phyloP scores from a whole-genome alignment of 371 early-diverging fungal genomes.

The Mucor irregularis region DNA sequence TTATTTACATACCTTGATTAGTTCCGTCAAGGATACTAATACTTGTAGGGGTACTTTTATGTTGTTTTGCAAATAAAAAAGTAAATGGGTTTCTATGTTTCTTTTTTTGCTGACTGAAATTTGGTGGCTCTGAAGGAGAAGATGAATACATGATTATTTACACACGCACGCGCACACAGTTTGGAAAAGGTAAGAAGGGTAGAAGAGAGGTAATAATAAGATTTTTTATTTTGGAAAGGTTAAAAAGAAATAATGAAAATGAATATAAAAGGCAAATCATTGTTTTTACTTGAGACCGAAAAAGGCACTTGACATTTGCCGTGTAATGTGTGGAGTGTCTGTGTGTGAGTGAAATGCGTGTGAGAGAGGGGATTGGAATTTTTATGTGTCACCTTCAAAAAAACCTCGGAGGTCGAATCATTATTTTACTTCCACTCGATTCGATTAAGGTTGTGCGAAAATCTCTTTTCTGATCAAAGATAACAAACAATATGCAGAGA shows the following conservation, averaged over 20 bases:
- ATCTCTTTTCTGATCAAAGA: too few relatives aligned
- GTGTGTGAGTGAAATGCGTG: too few relatives aligned
- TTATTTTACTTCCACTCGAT: too few relatives aligned
- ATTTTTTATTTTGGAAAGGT: background rate
- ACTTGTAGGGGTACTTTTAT: conserved; percentile 9
- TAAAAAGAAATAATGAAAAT: background rate
- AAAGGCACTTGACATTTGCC: background rate
- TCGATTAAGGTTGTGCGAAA: too few relatives aligned
- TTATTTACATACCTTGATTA: background rate
- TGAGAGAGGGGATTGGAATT: too few relatives aligned
- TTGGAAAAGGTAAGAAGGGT: background rate
- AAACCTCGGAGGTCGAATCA: too few relatives aligned
- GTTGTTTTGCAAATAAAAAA: conserved; percentile 17
- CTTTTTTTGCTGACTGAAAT: conserved; percentile 14
- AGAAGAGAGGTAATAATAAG: background rate
- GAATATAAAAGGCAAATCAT: conserved; percentile 19
- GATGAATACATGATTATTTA: conserved; percentile 2
- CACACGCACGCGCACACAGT: background rate
- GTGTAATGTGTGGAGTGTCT: too few relatives aligned
- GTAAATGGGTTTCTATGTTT: conserved; percentile 23
- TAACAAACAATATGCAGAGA: too few relatives aligned
- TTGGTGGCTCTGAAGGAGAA: background rate
- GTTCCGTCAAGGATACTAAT: background rate
- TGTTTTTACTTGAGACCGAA: conserved; percentile 9
- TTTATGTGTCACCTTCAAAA: too few relatives aligned